A percentile compares a stretch with the other conserved stretches of the same genome.
These are phyloP conservation scores for Digitaria exilis DNA, from an alignment of 202 grass and related monocot species.

Conservation along the genomic window DNA sequence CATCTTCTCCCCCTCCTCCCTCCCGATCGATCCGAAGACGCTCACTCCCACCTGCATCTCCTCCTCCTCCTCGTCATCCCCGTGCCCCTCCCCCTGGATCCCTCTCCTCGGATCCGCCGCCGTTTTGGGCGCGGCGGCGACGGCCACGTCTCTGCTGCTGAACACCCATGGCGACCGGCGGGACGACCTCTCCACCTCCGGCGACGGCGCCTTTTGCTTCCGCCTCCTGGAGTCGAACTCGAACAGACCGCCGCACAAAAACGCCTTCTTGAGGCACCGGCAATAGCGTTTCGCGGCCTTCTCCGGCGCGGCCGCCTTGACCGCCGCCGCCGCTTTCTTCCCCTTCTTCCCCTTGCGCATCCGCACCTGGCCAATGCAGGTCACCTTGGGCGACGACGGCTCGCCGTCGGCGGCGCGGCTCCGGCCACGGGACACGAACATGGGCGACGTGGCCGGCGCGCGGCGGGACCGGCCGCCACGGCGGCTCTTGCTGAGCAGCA, in stretches of 20 bases:
- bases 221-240: slow-evolving; percentile 35
- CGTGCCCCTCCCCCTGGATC: background rate
- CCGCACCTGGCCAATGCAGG: slow-evolving; percentile 96
- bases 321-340: background rate
- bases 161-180: slow-evolving; percentile 54
- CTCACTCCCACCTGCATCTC: background rate
- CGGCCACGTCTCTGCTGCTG: slow-evolving; percentile 45
- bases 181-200: slow-evolving; percentile 28
- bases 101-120: slow-evolving; percentile 2
- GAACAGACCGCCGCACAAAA: slow-evolving; percentile 58
- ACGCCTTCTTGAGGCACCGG: slow-evolving; percentile 60
- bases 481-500: slow-evolving; percentile 79
- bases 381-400: slow-evolving; percentile 98
- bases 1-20: slow-evolving; percentile 13
- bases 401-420: slow-evolving; percentile 58
- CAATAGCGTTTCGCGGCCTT: slow-evolving; percentile 46
- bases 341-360: slow-evolving; percentile 63
- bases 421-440: slow-evolving; percentile 69
- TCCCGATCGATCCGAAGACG: slow-evolving; percentile 17
- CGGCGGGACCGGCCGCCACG: slow-evolving; percentile 49
- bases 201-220: slow-evolving; percentile 20
- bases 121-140: slow-evolving; percentile 40
- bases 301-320: background rate
- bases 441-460: slow-evolving; percentile 58
- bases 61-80: background rate